Evolutionary conservation across 192 early-diverging fungal genomes (phyloP), one percentile per base, ranked within the genome.

Genomic region (Anaeromyces robustus): DNA sequence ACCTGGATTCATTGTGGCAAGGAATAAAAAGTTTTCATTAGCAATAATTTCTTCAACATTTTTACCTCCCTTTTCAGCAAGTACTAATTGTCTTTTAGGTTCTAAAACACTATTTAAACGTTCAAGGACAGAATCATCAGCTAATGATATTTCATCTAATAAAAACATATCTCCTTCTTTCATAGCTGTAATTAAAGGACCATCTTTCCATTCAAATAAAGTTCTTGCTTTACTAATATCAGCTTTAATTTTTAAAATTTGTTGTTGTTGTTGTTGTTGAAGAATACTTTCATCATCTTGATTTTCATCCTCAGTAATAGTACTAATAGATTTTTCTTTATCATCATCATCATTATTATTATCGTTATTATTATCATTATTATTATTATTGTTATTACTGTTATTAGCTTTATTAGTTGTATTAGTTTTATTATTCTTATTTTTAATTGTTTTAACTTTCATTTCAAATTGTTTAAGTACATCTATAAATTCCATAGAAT

Each of bases 1-100:
- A 41, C 97, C 97, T 7, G 97, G 97, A 85, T 99, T 99, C 97
- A 99, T 99, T 4, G 97, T 99, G 2, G 97, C 96, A 22, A 97
- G 86, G 85, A 99, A 97, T 79, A 92, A 91, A 86, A 99, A 99
- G 16, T 89, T 90, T 9, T 86, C 84, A 12, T 81, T 84, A 0
- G 89, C 96, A 16, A 85, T 84, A 78, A 97, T 86, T 34, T 92
- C 90, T 81, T 94, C 92, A 39, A 96, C 87, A 30, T 86, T 83
- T 78, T 92, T 87, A 29, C 93, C 91, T 28, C 93, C 93, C 80
- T 97, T 95, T 85, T 99, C 97, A 28, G 96, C 95, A 28, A 99
- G 86, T 18, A 97, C 92, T 14, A 99, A 86, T 14, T 91, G 86
- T 78, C 95, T 89, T 39, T 90, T 87, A 0, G 96, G 95, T 81